A percentile compares a stretch with the other conserved stretches of the same genome.
These are phyloP conservation scores for Coniochaeta sp. DNA, from an alignment of 2,329 filamentous ascomycete species.

Conservation along the genomic window DNA sequence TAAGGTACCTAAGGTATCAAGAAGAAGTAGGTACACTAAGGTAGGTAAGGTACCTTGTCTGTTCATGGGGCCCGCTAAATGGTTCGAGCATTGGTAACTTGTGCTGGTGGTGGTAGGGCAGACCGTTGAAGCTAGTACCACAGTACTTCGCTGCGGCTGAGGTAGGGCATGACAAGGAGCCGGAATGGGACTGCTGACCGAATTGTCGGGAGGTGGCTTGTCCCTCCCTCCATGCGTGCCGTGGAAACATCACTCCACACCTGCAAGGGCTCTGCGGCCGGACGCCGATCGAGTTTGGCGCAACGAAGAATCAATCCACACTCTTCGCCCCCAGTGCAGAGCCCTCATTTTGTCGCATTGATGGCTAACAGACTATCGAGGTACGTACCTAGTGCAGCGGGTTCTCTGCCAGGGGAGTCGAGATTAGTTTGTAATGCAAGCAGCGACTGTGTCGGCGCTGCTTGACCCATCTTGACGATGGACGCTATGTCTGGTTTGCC, in stretches of 20 bases:
- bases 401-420: not conserved
- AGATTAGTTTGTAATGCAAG: not conserved
- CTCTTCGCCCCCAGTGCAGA: not conserved
- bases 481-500: not conserved
- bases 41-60: no score
- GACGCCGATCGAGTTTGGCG: not conserved
- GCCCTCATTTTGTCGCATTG: constrained; percentile 1
- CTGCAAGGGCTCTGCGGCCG: not conserved
- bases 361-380: not conserved
- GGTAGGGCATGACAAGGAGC: not conserved
- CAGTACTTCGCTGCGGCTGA: not conserved
- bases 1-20: no score
- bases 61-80: no score
- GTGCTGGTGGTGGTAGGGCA: not conserved
- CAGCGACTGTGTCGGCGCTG: not conserved
- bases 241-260: not conserved
- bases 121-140: not conserved
- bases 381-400: not conserved
- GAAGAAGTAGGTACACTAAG: no score
- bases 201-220: constrained; percentile 5
- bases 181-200: constrained; percentile 2
- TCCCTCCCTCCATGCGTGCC: not conserved
- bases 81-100: not conserved
- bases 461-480: not conserved
- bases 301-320: not conserved